Base-by-base conservation (phyloP, 2,329 filamentous ascomycete genomes). In the Ascochyta clinopodiicola region DNA sequence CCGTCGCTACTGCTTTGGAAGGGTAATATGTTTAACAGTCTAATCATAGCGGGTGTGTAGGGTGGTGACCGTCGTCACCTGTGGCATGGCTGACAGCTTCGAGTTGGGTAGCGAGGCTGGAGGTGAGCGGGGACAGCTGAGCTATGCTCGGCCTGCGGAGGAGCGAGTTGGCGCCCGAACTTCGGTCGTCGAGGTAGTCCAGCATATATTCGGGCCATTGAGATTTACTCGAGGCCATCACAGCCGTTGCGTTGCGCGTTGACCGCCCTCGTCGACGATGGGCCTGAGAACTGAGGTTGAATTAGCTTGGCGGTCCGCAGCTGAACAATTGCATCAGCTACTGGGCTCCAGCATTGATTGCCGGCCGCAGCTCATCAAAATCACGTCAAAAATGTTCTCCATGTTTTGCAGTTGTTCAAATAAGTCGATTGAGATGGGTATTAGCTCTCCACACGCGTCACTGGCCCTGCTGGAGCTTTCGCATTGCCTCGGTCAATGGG, bases 381-480 rank as follows among this genome's bases (percentile, higher is more conserved):
- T 46, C 48, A 57, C 56, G 47, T 55, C 27, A 37, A 40, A 38
- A 51, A 64, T 43, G 43, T 58, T 68, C 61, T 64, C 63, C 44
- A 65, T 64, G 57, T 39, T 35, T 62, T 25, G 15, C 12, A 27
- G 39, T 37, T 35, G 12, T 51, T 59, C 58, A 67, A 69, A 69
- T 68, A 63, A 65, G 50, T 59, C 48, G 56, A 70, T 75, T 73
- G 70, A 67, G 56, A 51, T 64, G 51, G 48, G 59, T 47, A 51
- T 59, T 43, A 61, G 43, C 56, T 51, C 52, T 60, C 57, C 56
- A 62, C 62, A 58, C 55, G 47, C 68, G 55, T 73, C 71, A 71
- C 67, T 53, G 63, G 64, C 62, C 48, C 29, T 36, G 50, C 46
- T 57, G 49, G 53, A 63, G 61, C 62, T 54, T 68, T 63, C 59